Evolutionary conservation across 2,329 filamentous ascomycete genomes (phyloP).

Genomic region (Monilinia aucupariae): DNA sequence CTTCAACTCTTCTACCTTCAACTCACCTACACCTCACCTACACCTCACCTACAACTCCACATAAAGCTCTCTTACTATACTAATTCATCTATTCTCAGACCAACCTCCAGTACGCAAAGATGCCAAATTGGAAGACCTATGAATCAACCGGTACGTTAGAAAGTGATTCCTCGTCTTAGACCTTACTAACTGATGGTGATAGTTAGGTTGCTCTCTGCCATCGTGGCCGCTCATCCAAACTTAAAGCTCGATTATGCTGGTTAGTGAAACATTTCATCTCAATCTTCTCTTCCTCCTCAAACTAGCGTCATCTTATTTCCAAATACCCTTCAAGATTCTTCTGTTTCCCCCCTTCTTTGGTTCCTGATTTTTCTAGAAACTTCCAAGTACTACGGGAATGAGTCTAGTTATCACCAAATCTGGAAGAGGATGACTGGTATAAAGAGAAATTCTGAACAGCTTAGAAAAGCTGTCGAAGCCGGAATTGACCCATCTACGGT

Average conservation of each 20-base stretch:
- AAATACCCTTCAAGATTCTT: conserved; percentile 1
- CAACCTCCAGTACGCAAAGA: conserved; percentile 29
- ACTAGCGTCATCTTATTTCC: neutral
- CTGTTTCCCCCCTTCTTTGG: neutral
- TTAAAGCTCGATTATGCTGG: conserved; percentile 57
- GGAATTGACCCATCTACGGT: conserved; percentile 25
- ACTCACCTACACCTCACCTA: neutral
- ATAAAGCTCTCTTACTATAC: neutral
- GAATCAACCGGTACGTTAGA: conserved; percentile 43
- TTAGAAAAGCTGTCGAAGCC: conserved; percentile 25
- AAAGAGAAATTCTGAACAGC: conserved; percentile 20
- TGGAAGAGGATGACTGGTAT: conserved; percentile 25
- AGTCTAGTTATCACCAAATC: conserved; percentile 24
- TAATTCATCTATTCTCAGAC: conserved; percentile 3
- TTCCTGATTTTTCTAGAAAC: conserved; percentile 42
- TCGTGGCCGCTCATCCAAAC: conserved; percentile 51
- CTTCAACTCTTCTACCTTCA: neutral
- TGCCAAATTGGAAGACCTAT: conserved; percentile 56
- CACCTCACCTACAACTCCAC: neutral
- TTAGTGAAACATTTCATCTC: conserved; percentile 38
- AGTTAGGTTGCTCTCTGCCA: conserved; percentile 54
- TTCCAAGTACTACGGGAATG: conserved; percentile 41
- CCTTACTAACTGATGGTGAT: conserved; percentile 2
- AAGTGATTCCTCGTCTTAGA: neutral
- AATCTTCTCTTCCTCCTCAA: neutral